A percentile compares a stretch with the other conserved stretches of the same genome.
Evolutionary conservation across 192 early-diverging fungal species (phyloP).

Genomic region (Coemansia furcata): DNA sequence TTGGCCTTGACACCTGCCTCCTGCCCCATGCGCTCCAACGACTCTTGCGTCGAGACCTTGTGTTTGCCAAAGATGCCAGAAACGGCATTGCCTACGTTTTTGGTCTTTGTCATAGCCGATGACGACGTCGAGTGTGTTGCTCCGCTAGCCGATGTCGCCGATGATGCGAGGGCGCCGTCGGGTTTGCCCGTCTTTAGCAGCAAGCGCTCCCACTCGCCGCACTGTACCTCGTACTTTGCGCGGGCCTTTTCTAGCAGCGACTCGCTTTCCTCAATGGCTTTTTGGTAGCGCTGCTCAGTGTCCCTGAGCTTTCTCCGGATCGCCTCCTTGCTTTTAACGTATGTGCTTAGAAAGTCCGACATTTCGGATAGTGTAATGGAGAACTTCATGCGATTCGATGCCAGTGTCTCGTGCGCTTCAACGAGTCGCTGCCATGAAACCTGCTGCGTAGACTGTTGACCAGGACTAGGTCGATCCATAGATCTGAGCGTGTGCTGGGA

Average conservation of each 20-base stretch:
- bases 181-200: conserved; percentile 50
- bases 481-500: conserved; percentile 60
- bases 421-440: conserved; percentile 72
- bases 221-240: conserved; percentile 72
- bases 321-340: conserved; percentile 45
- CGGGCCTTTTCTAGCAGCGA: conserved; percentile 79
- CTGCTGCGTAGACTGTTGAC: conserved; percentile 63
- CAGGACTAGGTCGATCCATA: conserved; percentile 52
- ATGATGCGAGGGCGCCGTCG: conserved; percentile 1
- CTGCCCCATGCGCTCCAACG: conserved; percentile 78
- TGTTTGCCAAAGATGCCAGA: conserved; percentile 53
- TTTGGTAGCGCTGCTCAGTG: conserved; percentile 69
- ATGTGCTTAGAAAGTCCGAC: conserved; percentile 73
- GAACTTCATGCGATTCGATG: conserved; percentile 77
- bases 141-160: neutral
- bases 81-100: conserved; percentile 38
- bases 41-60: conserved; percentile 45
- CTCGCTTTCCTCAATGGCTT: conserved; percentile 76
- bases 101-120: conserved; percentile 26
- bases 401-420: conserved; percentile 81
- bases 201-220: conserved; percentile 84
- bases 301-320: conserved; percentile 72
- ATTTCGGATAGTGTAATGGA: conserved; percentile 66
- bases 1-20: conserved; percentile 84
- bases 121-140: neutral